These are phyloP conservation scores for Vanrija sp. DNA, from an alignment of 1,284 basidiomycete species.

Conservation along the genomic window DNA sequence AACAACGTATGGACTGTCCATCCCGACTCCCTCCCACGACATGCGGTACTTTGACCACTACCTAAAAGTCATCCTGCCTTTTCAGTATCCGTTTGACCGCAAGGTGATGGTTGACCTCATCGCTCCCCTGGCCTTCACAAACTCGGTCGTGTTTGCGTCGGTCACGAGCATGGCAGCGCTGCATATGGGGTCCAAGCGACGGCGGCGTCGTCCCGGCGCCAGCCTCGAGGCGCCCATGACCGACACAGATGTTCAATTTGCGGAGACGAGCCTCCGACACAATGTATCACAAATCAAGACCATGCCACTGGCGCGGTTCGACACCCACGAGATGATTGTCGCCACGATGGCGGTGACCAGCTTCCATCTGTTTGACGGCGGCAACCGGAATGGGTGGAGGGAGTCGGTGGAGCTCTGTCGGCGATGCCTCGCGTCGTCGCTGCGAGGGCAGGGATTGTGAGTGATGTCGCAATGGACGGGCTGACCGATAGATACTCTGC, in stretches of 20 bases:
- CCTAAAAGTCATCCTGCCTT: conserved; percentile 28
- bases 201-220: neutral
- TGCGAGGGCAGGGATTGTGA: conserved; percentile 1
- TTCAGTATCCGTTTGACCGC: conserved; percentile 25
- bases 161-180: conserved; percentile 23
- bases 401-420: conserved; percentile 19
- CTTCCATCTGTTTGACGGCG: conserved; percentile 29
- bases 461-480: neutral
- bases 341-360: conserved; percentile 23
- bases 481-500: neutral
- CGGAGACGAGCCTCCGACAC: conserved; percentile 13
- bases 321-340: conserved; percentile 22
- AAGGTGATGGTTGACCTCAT: conserved; percentile 18
- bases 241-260: neutral
- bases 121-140: conserved; percentile 19
- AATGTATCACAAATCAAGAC: conserved; percentile 16
- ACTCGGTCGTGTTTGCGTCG: conserved; percentile 20
- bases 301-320: conserved; percentile 16
- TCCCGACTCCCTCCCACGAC: neutral
- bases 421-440: conserved; percentile 15
- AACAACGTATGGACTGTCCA: neutral
- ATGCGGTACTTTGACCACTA: conserved; percentile 30
- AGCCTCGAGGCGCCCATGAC: neutral
- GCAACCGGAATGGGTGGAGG: conserved; percentile 17
- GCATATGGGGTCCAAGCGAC: conserved; percentile 21